phyloP scores from a whole-genome alignment of 2,329 filamentous ascomycete genomes.

The Penicillium sp. region DNA sequence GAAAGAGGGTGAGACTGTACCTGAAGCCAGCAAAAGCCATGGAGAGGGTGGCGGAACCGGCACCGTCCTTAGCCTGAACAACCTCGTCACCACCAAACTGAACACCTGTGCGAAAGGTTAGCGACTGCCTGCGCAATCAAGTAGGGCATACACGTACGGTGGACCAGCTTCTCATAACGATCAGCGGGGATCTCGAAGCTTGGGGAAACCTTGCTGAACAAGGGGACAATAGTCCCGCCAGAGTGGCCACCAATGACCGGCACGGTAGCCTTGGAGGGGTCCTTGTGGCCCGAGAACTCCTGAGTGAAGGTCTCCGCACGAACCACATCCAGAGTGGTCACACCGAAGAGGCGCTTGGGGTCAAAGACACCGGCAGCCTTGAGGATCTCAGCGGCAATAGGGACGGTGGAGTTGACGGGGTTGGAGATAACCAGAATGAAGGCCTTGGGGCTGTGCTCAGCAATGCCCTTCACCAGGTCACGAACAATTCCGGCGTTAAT shows the following conservation, averaged over 20 bases:
- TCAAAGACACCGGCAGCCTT: slow-evolving; percentile 93
- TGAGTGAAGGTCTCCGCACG: slow-evolving; percentile 96
- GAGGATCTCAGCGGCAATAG: slow-evolving; percentile 94
- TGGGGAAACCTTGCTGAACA: slow-evolving; percentile 90
- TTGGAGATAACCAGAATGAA: slow-evolving; percentile 98
- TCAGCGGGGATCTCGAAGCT: slow-evolving; percentile 78
- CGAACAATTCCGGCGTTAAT: slow-evolving; percentile 99
- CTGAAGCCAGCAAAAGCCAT: slow-evolving; percentile 96
- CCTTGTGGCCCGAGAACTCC: slow-evolving; percentile 76
- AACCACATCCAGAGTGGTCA: slow-evolving; percentile 97
- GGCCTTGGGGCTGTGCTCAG: slow-evolving; percentile 86
- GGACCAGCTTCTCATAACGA: slow-evolving; percentile 85
- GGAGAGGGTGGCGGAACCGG: slow-evolving; percentile 85
- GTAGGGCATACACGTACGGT: slow-evolving; percentile 59
- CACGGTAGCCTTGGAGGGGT: slow-evolving; percentile 79
- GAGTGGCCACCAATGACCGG: slow-evolving; percentile 97
- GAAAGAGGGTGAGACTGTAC: slow-evolving; percentile 46
- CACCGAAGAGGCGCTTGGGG: slow-evolving; percentile 93
- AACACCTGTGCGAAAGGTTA: slow-evolving; percentile 54
- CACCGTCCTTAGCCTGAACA: slow-evolving; percentile 90
- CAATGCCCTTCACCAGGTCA: slow-evolving; percentile 83
- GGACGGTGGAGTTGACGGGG: slow-evolving; percentile 98
- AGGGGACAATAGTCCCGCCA: slow-evolving; percentile 94
- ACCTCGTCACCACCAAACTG: slow-evolving; percentile 98
- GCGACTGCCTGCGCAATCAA: not conserved